Conservation (phyloP, 2,329 filamentous ascomycete species). For the Colletotrichum sp. region DNA sequence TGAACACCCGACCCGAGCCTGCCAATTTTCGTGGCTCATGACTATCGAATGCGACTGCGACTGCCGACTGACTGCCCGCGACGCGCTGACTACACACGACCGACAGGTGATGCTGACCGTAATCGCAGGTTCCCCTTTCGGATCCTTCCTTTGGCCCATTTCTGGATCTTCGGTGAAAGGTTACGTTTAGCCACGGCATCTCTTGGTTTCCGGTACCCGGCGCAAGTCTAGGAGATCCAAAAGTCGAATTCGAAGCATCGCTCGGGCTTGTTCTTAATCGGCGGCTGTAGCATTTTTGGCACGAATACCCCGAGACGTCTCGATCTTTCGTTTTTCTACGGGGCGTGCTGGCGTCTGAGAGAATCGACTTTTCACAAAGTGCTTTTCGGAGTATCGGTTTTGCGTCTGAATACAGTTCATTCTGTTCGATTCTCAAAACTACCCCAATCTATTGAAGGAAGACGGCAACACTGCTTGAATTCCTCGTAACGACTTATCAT, state of each 20-base stretch:
- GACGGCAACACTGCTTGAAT: not conserved
- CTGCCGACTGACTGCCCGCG: not conserved
- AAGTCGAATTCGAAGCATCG: conserved; percentile 23
- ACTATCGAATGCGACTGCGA: not conserved
- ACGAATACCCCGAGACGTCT: conserved; percentile 18
- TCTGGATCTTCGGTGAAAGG: conserved; percentile 40
- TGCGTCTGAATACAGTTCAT: conserved; percentile 39
- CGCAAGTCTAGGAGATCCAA: conserved; percentile 19
- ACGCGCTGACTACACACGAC: not conserved
- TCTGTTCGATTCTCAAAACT: conserved; percentile 35
- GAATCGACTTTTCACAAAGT: conserved; percentile 39
- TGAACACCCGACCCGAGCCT: not conserved
- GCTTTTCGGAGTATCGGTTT: conserved; percentile 41
- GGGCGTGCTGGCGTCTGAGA: conserved; percentile 46
- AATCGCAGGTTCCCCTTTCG: conserved; percentile 9
- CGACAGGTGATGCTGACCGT: not conserved
- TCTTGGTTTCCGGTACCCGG: conserved; percentile 16
- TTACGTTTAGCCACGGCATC: conserved; percentile 6
- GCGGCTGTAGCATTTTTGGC: conserved; percentile 19
- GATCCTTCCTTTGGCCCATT: conserved; percentile 19
- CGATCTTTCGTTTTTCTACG: conserved; percentile 26
- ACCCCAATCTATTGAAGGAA: conserved; percentile 11
- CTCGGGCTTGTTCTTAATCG: conserved; percentile 19
- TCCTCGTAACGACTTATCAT: not conserved
- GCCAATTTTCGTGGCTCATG: not conserved